Conservation (phyloP, 2,329 filamentous ascomycete genomes). For the Sporothrix protearum region DNA sequence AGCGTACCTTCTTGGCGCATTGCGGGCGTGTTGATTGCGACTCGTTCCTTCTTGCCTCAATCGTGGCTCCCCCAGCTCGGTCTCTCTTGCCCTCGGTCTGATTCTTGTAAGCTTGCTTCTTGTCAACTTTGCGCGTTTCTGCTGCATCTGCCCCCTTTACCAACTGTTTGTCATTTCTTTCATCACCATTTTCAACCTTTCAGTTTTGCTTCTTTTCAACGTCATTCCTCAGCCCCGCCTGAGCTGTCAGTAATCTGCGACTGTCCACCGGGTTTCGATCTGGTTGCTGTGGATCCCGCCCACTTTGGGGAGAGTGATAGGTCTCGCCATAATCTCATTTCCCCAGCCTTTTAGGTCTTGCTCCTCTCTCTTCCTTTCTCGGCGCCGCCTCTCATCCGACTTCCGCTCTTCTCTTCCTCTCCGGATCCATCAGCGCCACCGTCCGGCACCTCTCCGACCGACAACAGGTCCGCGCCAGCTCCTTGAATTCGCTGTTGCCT, state of each 20-base stretch:
- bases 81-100: background rate
- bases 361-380: constrained; percentile 6
- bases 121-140: background rate
- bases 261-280: background rate
- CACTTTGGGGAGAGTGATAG: background rate
- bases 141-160: background rate
- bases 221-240: no score
- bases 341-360: background rate
- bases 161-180: background rate
- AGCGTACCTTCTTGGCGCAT: constrained; percentile 3
- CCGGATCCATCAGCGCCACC: background rate
- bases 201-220: background rate
- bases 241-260: background rate
- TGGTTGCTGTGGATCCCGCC: constrained; percentile 23
- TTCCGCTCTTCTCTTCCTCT: background rate
- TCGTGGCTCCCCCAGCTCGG: background rate
- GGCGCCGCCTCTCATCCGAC: background rate
- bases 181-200: background rate
- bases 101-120: background rate
- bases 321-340: constrained; percentile 17
- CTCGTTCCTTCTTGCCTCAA: background rate
- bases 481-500: background rate
- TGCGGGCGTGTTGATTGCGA: background rate
- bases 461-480: background rate
- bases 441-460: background rate